phyloP scores from a whole-genome alignment of 2,329 filamentous ascomycete species.

The Mollisia scopiformis region DNA sequence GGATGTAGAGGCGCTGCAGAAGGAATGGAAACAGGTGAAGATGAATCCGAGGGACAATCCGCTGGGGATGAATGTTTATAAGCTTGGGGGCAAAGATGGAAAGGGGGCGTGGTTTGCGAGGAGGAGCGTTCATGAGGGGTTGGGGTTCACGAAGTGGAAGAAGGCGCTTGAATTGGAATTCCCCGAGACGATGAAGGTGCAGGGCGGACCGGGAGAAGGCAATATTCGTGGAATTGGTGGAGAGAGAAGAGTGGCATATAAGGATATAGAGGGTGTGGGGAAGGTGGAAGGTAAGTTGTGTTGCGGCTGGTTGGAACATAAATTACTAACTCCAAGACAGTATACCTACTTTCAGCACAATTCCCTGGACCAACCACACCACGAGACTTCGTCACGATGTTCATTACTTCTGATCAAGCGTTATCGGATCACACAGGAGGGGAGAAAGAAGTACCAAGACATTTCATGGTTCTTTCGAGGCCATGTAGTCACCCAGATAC shows the following conservation, averaged over 20 bases:
- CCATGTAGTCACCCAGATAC: slow-evolving; percentile 79
- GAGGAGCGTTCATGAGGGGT: slow-evolving; percentile 77
- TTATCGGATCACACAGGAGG: slow-evolving; percentile 20
- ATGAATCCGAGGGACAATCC: slow-evolving; percentile 74
- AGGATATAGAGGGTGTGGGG: slow-evolving; percentile 57
- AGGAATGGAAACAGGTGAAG: slow-evolving; percentile 84
- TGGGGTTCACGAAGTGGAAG: slow-evolving; percentile 79
- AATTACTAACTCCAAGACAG: too few species aligned
- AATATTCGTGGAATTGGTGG: slow-evolving; percentile 85
- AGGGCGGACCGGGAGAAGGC: slow-evolving; percentile 70
- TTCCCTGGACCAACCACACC: slow-evolving; percentile 89
- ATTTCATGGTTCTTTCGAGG: slow-evolving; percentile 87
- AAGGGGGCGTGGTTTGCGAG: slow-evolving; percentile 90
- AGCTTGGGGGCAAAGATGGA: slow-evolving; percentile 77
- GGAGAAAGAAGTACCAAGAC: slow-evolving; percentile 53
- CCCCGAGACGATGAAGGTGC: slow-evolving; percentile 71
- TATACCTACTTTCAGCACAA: slow-evolving; percentile 85
- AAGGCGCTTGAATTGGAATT: slow-evolving; percentile 79
- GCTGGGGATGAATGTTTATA: slow-evolving; percentile 76
- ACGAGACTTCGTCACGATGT: slow-evolving; percentile 82
- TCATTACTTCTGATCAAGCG: slow-evolving; percentile 62
- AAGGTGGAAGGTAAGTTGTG: slow-evolving; percentile 59
- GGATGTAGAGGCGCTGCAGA: slow-evolving; percentile 65
- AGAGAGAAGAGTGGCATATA: slow-evolving; percentile 71
- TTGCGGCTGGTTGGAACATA: too few species aligned